Evolutionary conservation across 352 stramenopile genomes (phyloP).

Genomic region (Phytopythium litorale): DNA sequence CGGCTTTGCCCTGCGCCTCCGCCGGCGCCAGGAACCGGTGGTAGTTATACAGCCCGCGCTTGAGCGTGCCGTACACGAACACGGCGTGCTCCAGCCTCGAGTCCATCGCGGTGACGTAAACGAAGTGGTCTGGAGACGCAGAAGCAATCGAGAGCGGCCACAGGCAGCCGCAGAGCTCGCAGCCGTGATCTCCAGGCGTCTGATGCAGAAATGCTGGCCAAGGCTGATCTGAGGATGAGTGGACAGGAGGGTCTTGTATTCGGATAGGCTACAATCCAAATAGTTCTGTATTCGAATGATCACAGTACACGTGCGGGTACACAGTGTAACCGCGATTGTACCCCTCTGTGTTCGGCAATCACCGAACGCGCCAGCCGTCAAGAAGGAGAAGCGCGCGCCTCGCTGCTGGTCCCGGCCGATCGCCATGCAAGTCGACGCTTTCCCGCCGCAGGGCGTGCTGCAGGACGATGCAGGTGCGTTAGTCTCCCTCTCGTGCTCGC

Average conservation of each 20-base stretch:
- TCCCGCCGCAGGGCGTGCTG: background rate
- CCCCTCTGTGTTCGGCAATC: background rate
- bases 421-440: background rate
- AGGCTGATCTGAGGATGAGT: background rate
- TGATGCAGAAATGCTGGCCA: background rate
- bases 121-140: too few relatives aligned
- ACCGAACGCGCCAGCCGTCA: background rate
- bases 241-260: background rate
- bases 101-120: background rate
- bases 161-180: too few relatives aligned
- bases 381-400: background rate
- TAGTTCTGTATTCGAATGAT: background rate
- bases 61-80: conserved; percentile 83
- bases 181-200: too few relatives aligned
- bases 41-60: conserved; percentile 74
- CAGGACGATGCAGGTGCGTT: background rate
- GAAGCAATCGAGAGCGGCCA: too few relatives aligned
- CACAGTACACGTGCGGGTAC: background rate
- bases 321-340: background rate
- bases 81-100: conserved; percentile 37
- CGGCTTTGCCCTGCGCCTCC: conserved; percentile 41
- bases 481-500: background rate
- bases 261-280: background rate
- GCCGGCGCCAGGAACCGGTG: conserved; percentile 53
- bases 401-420: background rate